A percentile compares a stretch with the other conserved stretches of the same genome.
phyloP scores from a whole-genome alignment of 257 asterid species.

The Ilex aquifolium region DNA sequence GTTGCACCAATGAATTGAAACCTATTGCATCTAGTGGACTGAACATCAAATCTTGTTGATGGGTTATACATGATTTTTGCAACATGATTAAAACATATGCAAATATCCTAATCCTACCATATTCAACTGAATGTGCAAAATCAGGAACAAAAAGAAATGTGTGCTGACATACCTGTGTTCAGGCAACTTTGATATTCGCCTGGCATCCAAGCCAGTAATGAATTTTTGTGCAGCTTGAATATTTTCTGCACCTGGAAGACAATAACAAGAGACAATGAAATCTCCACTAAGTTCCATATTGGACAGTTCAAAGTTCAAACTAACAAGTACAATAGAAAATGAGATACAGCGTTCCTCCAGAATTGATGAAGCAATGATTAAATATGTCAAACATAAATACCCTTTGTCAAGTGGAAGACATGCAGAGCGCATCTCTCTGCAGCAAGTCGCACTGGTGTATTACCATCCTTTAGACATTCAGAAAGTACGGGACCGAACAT shows the following conservation, averaged over 20 bases:
- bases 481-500: constrained; percentile 72
- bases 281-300: background rate
- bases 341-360: background rate
- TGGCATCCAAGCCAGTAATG: constrained; percentile 92
- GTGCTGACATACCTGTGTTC: constrained; percentile 64
- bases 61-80: background rate
- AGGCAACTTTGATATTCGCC: constrained; percentile 90
- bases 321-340: background rate
- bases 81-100: background rate
- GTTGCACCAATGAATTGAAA: background rate
- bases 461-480: constrained; percentile 83
- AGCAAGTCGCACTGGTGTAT: constrained; percentile 73
- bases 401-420: constrained; percentile 77
- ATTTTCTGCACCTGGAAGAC: constrained; percentile 62
- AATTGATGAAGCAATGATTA: background rate
- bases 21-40: background rate
- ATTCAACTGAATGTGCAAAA: constrained; percentile 8
- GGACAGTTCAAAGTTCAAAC: background rate
- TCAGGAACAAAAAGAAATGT: background rate
- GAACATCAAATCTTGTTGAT: background rate
- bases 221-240: constrained; percentile 93
- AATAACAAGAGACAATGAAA: constrained; percentile 1
- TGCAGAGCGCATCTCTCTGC: constrained; percentile 96
- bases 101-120: background rate
- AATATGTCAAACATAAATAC: constrained; percentile 27